Evolutionary conservation across 2,329 filamentous ascomycete species (phyloP), one percentile per base, ranked within the genome.

Genomic region (Dichotomopilus funicola): DNA sequence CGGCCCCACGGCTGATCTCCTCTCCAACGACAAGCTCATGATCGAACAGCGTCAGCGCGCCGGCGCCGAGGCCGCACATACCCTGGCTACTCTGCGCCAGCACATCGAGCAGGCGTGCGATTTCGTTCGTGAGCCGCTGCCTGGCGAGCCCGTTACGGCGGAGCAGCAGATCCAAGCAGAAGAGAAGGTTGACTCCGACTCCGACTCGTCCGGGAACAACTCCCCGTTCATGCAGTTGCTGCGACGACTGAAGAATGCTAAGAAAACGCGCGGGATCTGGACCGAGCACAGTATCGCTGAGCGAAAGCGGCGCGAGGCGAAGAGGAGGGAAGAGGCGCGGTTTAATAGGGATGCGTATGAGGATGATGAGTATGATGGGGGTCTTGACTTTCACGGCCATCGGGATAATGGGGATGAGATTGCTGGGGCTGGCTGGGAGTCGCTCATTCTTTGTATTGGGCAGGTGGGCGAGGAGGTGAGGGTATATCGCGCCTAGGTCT

Each of bases 21-120:
- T 58, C 58, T 8, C 19, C 8, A 55, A 61, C 34, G 64, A 65
- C 46, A 6, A 7, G 12, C 48, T 59, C 6, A 61, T 63, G 8
- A 58, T 59, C n/a, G 47, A 62, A 6, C 13, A 50, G 49, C 61
- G 60, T 3, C 44, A 12, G 2, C 51, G 57, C 31, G 51, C 41
- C 27, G 62, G 60, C 41, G 49, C 45, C 11, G 42, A 48, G 27
- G 59, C 48, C 8, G 53, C 53, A 50, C 38, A 42, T 19, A 38
- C 8, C 1, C 50, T 61, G 9, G 51, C 42, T 8, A 54, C 49
- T 4, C 53, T 72, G 36, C 54, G 60, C 31, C 36, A 37, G 19
- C 63, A 63, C 6, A 58, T 72, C 41, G 51, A 63, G 44, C 47
- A 44, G 1, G 64, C 68, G 1, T 66, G 61, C 19, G 19, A 27